Evolutionary conservation across 108 stramenopile species (phyloP), one percentile per base, ranked within the genome.

Genomic region (Halocafeteria seosinensis): DNA sequence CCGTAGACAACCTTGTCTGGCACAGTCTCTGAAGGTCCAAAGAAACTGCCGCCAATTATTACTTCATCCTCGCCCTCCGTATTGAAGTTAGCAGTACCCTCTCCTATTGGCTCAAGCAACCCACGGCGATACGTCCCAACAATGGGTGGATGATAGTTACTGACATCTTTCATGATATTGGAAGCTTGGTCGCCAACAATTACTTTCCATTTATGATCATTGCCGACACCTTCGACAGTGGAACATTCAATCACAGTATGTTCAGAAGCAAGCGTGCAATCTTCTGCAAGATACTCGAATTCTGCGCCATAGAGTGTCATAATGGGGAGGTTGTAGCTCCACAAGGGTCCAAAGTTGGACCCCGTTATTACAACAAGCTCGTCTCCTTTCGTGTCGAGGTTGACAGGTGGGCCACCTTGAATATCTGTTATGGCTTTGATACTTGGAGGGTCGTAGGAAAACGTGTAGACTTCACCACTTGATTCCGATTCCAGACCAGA

Each of bases 141-240:
- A 28, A 0, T 32, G 12, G 65, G 65, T 0, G 55, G 37, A 11
- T 11, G 23, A 38, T 66, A 66, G 0, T 2, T 24, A 21, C 57
- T 58, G 0, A 58, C 37, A 6, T 53, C 57, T 31, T 31, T 28
- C 9, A 55, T 9, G 13, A 63, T 36, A 25, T 35, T 8, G 33
- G 53, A 57, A 1, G 29, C 62, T 24, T 66, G 65, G 24, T 38
- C 55, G 61, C 59, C 65, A 0, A 66, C 65, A 34, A 11, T 11
- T 12, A 66, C 53, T 0, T 53, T 66, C 65, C 65, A 66, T 36
- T 57, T 27, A 11, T 59, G 34, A 17, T 51, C 33, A 0, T 35
- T 11, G 13, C 67, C 67, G 8, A 37, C 27, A 8, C 67, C 67
- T 9, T 55, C 62, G 8, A 58, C 57, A 13, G 58, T 47, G 17